phyloP scores from a whole-genome alignment of 139 green algal genomes.

The Raphidocelis subcapitata region DNA sequence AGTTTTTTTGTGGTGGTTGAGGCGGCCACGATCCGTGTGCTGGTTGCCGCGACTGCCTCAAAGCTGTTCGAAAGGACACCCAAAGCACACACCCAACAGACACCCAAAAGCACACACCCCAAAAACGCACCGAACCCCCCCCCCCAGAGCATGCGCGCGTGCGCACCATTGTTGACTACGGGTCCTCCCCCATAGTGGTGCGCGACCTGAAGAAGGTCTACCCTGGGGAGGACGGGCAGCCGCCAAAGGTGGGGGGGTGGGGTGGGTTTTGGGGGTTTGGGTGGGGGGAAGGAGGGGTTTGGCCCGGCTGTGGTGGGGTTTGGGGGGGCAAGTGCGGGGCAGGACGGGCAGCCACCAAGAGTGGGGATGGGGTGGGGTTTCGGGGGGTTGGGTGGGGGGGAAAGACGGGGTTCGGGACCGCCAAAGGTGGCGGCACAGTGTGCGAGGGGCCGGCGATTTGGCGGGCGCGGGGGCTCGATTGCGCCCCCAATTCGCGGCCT shows the following conservation, averaged over 20 bases:
- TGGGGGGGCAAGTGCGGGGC: background rate
- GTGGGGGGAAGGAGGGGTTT: background rate
- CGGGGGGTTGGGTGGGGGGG: background rate
- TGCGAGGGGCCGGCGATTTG: no score
- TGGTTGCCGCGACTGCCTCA: no score
- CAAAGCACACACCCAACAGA: no score
- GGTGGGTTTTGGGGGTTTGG: background rate
- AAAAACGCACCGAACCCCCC: no score
- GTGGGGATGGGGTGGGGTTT: background rate
- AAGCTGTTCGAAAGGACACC: no score
- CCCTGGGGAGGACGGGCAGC: slow-evolving; percentile 49
- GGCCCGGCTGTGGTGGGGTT: background rate
- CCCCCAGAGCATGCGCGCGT: slow-evolving; percentile 14
- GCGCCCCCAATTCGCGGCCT: no score
- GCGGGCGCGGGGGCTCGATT: no score
- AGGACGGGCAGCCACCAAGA: background rate
- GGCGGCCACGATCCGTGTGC: no score
- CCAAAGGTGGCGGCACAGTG: no score
- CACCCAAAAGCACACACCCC: no score
- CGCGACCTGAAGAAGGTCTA: slow-evolving; percentile 72
- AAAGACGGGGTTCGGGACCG: no score
- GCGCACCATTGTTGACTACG: background rate
- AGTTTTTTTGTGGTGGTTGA: no score
- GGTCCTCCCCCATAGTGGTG: slow-evolving; percentile 67
- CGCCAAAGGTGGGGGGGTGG: slow-evolving; percentile 28